phyloP scores from a whole-genome alignment of 768 basidiomycete species.

The Mycena vulgaris region DNA sequence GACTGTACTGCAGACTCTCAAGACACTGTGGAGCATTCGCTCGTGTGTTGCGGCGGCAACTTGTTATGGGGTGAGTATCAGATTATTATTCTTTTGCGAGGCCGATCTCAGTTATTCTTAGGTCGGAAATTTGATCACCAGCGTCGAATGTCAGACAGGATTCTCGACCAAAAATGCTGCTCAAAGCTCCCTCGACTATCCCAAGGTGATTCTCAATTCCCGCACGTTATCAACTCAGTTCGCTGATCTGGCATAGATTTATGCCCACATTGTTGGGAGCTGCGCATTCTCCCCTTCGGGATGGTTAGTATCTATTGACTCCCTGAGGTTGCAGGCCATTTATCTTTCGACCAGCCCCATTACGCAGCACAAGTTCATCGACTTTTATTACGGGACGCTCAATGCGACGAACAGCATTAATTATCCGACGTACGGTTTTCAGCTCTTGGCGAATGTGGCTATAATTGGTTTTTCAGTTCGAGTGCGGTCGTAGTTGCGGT shows the following conservation, averaged over 20 bases:
- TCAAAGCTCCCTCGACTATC: constrained; percentile 25
- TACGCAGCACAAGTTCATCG: constrained; percentile 41
- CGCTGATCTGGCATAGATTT: background rate
- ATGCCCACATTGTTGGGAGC: constrained; percentile 39
- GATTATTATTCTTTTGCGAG: background rate
- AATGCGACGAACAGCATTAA: constrained; percentile 22
- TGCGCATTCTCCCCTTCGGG: constrained; percentile 36
- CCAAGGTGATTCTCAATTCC: constrained; percentile 12
- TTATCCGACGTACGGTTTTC: constrained; percentile 23
- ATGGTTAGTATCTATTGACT: constrained; percentile 33
- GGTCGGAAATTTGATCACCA: constrained; percentile 36
- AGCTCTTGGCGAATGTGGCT: background rate
- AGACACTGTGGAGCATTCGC: constrained; percentile 28
- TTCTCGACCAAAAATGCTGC: constrained; percentile 16
- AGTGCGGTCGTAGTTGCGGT: constrained; percentile 14
- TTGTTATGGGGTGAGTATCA: constrained; percentile 39
- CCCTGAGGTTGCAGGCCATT: too few relatives aligned
- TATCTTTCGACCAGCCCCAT: constrained; percentile 31
- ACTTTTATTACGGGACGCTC: constrained; percentile 37
- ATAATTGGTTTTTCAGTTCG: background rate
- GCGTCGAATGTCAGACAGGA: constrained; percentile 36
- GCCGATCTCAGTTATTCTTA: background rate
- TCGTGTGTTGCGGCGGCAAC: constrained; percentile 39
- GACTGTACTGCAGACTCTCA: constrained; percentile 21
- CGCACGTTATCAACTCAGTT: background rate